These are phyloP conservation scores for Xylaria curta DNA, from an alignment of 495 filamentous ascomycete species.

Conservation along the genomic window DNA sequence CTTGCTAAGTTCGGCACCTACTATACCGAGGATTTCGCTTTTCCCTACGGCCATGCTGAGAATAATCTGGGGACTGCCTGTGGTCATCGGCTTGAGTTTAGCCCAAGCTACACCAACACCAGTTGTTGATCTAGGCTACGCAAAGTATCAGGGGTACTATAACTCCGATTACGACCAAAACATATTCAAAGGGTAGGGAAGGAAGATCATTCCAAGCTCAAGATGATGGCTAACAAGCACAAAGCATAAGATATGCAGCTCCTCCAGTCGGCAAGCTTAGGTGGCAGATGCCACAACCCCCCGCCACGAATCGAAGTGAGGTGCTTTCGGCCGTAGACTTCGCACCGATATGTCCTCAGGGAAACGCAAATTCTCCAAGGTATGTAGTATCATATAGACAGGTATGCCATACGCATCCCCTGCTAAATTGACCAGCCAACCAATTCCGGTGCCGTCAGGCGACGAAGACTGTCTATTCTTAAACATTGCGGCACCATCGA, in stretches of 20 bases:
- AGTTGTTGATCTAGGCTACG: slow-evolving; percentile 42
- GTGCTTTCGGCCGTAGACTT: slow-evolving; percentile 34
- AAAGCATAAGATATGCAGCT: slow-evolving; percentile 44
- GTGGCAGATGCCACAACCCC: slow-evolving; percentile 42
- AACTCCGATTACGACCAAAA: slow-evolving; percentile 33
- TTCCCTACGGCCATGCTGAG: slow-evolving; percentile 22
- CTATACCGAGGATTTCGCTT: not conserved
- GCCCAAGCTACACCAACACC: slow-evolving; percentile 26
- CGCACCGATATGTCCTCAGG: slow-evolving; percentile 35
- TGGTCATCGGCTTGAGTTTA: slow-evolving; percentile 9
- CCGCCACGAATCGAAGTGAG: slow-evolving; percentile 34
- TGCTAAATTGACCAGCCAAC: slow-evolving; percentile 24
- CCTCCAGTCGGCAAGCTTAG: slow-evolving; percentile 39
- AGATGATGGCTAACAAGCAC: slow-evolving; percentile 10
- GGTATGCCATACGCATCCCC: not conserved
- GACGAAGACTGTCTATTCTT: slow-evolving; percentile 54
- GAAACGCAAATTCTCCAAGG: slow-evolving; percentile 12
- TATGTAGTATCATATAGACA: slow-evolving; percentile 14
- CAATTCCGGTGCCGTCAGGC: slow-evolving; percentile 22
- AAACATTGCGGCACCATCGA: slow-evolving; percentile 48
- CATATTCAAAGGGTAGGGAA: slow-evolving; percentile 37
- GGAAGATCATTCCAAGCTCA: not conserved
- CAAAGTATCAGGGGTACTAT: slow-evolving; percentile 40
- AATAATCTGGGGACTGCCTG: slow-evolving; percentile 1
- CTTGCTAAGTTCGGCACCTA: not conserved